A percentile compares a stretch with the other conserved stretches of the same genome.
Evolutionary conservation across 768 basidiomycete genomes (phyloP).

Genomic region (Pulveroboletus sp.): DNA sequence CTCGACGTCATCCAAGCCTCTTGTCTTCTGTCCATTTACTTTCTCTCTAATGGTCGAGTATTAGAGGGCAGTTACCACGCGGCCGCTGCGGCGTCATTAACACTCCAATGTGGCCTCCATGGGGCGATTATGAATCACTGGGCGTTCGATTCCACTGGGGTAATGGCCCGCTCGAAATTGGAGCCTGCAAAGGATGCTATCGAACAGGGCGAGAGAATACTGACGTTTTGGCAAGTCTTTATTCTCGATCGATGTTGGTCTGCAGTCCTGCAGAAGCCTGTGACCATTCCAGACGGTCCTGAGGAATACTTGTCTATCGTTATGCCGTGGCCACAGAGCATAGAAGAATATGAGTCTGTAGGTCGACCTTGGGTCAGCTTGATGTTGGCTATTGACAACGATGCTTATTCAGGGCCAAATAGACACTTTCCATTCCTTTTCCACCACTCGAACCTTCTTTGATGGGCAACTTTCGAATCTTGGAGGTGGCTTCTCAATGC

Average conservation of each 20-base stretch:
- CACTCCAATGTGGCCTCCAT: constrained; percentile 70
- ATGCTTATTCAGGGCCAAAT: constrained; percentile 50
- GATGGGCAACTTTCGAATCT: constrained; percentile 49
- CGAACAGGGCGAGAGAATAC: constrained; percentile 65
- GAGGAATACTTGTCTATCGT: constrained; percentile 55
- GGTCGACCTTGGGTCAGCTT: constrained; percentile 22
- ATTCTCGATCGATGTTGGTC: constrained; percentile 81
- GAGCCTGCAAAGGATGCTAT: constrained; percentile 55
- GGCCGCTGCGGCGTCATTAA: constrained; percentile 66
- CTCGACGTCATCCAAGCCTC: constrained; percentile 75
- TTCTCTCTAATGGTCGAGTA: constrained; percentile 68
- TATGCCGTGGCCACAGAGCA: constrained; percentile 73
- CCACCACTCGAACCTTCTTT: constrained; percentile 60
- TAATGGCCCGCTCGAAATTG: constrained; percentile 39
- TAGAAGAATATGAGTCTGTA: constrained; percentile 69
- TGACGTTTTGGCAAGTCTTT: constrained; percentile 82
- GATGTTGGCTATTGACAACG: constrained; percentile 10
- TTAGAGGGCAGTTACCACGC: constrained; percentile 78
- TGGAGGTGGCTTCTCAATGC: constrained; percentile 53
- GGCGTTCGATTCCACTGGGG: constrained; percentile 33
- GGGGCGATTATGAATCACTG: constrained; percentile 32
- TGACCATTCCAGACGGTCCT: constrained; percentile 58
- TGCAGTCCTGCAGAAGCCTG: constrained; percentile 62
- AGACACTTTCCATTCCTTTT: constrained; percentile 45
- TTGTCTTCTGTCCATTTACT: constrained; percentile 71